phyloP scores from a whole-genome alignment of 2,329 filamentous ascomycete genomes.

The Monosporascus ibericus region DNA sequence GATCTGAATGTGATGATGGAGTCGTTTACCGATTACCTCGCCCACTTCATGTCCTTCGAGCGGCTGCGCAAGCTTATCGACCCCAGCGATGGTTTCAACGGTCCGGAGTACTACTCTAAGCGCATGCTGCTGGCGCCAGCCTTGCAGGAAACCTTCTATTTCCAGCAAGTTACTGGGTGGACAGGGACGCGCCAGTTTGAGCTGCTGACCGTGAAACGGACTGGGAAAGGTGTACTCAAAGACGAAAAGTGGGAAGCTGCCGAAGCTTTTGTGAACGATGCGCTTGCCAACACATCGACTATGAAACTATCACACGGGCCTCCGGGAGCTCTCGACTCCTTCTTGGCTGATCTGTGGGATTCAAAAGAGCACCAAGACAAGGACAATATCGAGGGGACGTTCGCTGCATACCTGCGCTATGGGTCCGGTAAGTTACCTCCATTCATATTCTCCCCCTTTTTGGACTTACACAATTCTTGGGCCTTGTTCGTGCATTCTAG shows the following conservation, averaged over 20 bases:
- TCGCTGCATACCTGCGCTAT: conserved; percentile 24
- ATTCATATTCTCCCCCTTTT: background rate
- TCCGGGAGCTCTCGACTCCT: conserved; percentile 19
- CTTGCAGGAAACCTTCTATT: conserved; percentile 23
- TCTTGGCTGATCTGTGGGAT: conserved; percentile 27
- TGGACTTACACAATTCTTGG: too few relatives aligned
- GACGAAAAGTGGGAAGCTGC: conserved; percentile 23
- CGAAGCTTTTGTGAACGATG: conserved; percentile 21
- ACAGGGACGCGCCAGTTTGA: conserved; percentile 26
- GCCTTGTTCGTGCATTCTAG: too few relatives aligned
- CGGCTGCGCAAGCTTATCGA: conserved; percentile 29
- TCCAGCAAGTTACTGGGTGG: conserved; percentile 24
- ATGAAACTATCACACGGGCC: conserved; percentile 29
- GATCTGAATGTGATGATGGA: conserved; percentile 17
- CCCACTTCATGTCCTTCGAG: conserved; percentile 23
- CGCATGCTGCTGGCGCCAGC: conserved; percentile 26
- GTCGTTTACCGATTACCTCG: conserved; percentile 24
- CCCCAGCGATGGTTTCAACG: conserved; percentile 27
- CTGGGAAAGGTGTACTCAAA: conserved; percentile 15
- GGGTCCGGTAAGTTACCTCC: conserved; percentile 14
- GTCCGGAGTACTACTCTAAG: conserved; percentile 26
- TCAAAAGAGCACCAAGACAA: conserved; percentile 22
- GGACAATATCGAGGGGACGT: conserved; percentile 24
- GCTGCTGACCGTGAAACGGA: conserved; percentile 20
- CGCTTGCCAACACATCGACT: conserved; percentile 25